These are phyloP conservation scores for Mortierella sp. DNA, from an alignment of 371 early-diverging fungal species.

Conservation along the genomic window DNA sequence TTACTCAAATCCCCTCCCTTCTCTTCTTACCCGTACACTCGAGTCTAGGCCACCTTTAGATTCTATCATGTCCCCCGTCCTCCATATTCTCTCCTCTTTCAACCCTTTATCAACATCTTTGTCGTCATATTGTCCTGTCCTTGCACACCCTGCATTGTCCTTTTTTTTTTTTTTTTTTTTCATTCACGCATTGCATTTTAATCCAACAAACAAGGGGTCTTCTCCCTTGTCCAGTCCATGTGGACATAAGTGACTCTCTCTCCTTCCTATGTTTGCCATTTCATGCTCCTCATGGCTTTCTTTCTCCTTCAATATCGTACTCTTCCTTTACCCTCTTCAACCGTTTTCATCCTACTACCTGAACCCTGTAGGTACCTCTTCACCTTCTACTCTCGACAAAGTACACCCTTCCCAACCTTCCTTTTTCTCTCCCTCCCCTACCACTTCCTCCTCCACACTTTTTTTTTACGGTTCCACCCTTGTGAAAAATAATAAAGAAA, in stretches of 20 bases:
- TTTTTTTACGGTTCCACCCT: not conserved
- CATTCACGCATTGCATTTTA: not conserved
- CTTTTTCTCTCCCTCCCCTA: not conserved
- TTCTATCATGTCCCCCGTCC: conserved; percentile 8
- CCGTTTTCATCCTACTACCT: not conserved
- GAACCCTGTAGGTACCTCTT: not conserved
- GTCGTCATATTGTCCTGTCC: not conserved
- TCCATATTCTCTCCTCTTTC: not conserved
- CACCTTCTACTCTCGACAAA: not conserved
- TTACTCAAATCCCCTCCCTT: not conserved
- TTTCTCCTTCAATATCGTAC: not conserved
- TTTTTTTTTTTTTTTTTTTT: not conserved
- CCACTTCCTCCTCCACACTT: not conserved
- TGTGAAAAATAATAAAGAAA: not conserved
- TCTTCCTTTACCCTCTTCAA: not conserved
- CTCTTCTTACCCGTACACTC: not conserved
- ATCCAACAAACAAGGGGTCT: not conserved
- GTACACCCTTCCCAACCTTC: not conserved
- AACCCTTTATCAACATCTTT: no score
- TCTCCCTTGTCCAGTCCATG: not conserved
- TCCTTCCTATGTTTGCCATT: not conserved
- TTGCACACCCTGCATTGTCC: not conserved
- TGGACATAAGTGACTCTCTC: not conserved
- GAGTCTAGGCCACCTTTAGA: not conserved
- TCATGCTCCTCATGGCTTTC: conserved; percentile 4